A percentile compares a stretch with the other conserved stretches of the same genome.
phyloP scores from a whole-genome alignment of 176 grass and related monocot species.

The Bromus sterilis region DNA sequence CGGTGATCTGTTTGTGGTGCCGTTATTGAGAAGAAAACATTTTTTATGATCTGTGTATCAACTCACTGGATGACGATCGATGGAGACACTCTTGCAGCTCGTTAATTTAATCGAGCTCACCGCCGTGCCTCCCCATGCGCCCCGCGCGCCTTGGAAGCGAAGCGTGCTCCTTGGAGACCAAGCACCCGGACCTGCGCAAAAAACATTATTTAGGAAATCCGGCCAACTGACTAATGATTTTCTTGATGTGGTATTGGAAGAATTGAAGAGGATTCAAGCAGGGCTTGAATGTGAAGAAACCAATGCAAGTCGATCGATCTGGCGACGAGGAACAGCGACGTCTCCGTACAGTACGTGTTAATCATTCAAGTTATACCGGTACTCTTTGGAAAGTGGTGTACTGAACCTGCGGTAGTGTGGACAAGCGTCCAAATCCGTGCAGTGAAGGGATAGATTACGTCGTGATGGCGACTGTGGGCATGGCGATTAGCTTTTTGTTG shows the following conservation, averaged over 20 bases:
- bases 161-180: constrained; percentile 15
- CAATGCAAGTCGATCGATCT: neutral
- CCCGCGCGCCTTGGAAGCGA: constrained; percentile 1
- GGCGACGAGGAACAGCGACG: neutral
- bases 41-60: neutral
- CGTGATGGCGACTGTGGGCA: neutral
- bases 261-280: neutral
- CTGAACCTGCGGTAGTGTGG: neutral
- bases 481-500: neutral
- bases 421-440: neutral
- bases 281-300: neutral
- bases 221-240: no score
- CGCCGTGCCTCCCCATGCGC: neutral
- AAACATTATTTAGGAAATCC: no score
- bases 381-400: neutral
- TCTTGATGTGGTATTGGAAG: no score
- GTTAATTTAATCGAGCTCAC: constrained; percentile 16
- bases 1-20: neutral
- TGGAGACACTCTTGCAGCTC: neutral
- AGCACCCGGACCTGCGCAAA: neutral
- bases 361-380: neutral
- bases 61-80: no score
- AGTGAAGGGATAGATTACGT: neutral
- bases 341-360: neutral
- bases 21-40: neutral